phyloP scores from a whole-genome alignment of 2,329 filamentous ascomycete genomes.

The Cytospora leucostoma region DNA sequence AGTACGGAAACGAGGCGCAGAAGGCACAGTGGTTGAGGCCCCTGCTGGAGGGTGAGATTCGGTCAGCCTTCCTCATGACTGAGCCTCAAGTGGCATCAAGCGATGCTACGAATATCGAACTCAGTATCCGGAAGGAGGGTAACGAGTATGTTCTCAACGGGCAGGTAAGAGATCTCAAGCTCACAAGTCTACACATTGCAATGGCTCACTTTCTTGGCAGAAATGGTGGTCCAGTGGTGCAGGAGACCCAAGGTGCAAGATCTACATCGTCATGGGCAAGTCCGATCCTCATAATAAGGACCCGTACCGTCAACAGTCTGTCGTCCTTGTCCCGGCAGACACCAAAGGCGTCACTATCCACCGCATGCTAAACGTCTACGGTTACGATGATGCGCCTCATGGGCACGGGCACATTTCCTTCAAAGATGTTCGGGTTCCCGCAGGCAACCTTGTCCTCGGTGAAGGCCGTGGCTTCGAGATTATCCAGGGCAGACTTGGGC shows the following conservation, averaged over 20 bases:
- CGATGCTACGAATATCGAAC: slow-evolving; percentile 89
- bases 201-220: slow-evolving; percentile 43
- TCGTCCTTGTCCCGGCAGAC: slow-evolving; percentile 81
- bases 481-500: slow-evolving; percentile 93
- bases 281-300: slow-evolving; percentile 73
- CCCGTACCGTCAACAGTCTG: slow-evolving; percentile 87
- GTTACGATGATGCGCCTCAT: slow-evolving; percentile 97
- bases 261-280: slow-evolving; percentile 98
- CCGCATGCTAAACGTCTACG: slow-evolving; percentile 91
- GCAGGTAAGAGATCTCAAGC: slow-evolving; percentile 53
- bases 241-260: slow-evolving; percentile 85
- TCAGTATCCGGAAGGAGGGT: slow-evolving; percentile 80
- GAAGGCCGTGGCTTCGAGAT: slow-evolving; percentile 97
- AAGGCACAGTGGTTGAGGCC: slow-evolving; percentile 83
- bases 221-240: slow-evolving; percentile 99
- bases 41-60: slow-evolving; percentile 79
- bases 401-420: slow-evolving; percentile 94
- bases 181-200: no score
- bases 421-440: slow-evolving; percentile 85
- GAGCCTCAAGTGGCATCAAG: slow-evolving; percentile 86
- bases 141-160: slow-evolving; percentile 92
- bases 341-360: slow-evolving; percentile 88
- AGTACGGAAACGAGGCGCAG: slow-evolving; percentile 84
- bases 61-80: slow-evolving; percentile 92
- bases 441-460: slow-evolving; percentile 81